Evolutionary conservation across 768 basidiomycete species (phyloP), one percentile per base, ranked within the genome.

Genomic region (Xerocomellus intermedius): DNA sequence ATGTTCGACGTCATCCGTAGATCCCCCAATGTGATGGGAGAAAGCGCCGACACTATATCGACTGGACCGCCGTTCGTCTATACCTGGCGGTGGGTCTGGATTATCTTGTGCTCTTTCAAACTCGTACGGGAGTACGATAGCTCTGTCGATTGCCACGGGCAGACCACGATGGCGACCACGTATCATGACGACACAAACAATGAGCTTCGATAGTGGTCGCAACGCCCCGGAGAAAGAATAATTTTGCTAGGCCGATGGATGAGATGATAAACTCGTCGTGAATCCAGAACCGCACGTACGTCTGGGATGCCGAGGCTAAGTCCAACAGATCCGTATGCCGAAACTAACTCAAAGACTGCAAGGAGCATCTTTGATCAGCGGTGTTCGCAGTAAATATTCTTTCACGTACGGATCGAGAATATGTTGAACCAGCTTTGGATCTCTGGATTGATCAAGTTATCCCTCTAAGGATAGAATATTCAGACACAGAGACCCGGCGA

Each of bases 111-210:
- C 36, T 35, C 68, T 70, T 56, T 76, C 63, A 55, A 82, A 82
- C 54, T 91, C 91, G 35, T 75, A 76, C 1, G 91, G 93, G 17
- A 94, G 77, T 66, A 95, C 79, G 48, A 95, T 82, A 0, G 94
- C 91, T 49, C 94, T 84, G 71, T 94, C 91, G 44, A 94, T 92
- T 9, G 91, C 92, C 21, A 90, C 86, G 0, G 91, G 91, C 8
- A 94, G 74, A 36, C 92, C 91, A 44, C 94, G 86, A 70, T 98
- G 94, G 13, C 93, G 82, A 8, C 94, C 94, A 54, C 97, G 89
- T 57, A 99, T 80, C 92, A 98, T 98, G 61, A 98, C 93, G 10
- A 82, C 69, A 65, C 85, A 86, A 26, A 98, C 62, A 53, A 98
- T 84, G 35, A 98, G 79, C 70, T 98, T 98, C 0, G 94, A 94